These are phyloP conservation scores for Bombardia bombarda DNA, from an alignment of 495 filamentous ascomycete genomes.

Conservation along the genomic window DNA sequence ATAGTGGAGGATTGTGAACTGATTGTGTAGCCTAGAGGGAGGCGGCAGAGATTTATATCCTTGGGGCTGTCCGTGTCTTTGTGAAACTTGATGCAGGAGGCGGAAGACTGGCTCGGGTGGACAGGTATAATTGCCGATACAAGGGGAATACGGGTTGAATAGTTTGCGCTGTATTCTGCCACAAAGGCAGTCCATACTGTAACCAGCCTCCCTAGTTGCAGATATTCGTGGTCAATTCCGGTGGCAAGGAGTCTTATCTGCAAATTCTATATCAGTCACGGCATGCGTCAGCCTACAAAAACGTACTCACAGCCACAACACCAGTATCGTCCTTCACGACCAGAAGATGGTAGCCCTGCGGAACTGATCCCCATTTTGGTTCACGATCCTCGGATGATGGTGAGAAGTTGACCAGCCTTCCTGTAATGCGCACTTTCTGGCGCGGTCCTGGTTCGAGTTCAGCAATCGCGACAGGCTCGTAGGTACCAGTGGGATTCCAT, in stretches of 20 bases:
- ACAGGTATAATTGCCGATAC: slow-evolving; percentile 11
- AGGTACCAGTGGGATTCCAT: slow-evolving; percentile 50
- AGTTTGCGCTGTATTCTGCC: slow-evolving; percentile 9
- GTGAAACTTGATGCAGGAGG: slow-evolving; percentile 43
- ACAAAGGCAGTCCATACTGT: slow-evolving; percentile 36
- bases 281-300: background rate
- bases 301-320: slow-evolving; percentile 39
- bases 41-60: slow-evolving; percentile 32
- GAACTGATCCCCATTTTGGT: slow-evolving; percentile 16
- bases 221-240: slow-evolving; percentile 18
- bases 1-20: slow-evolving; percentile 19
- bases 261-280: background rate
- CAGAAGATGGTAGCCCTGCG: slow-evolving; percentile 43
- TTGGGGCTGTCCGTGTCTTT: slow-evolving; percentile 27
- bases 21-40: slow-evolving; percentile 34
- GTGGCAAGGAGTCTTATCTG: slow-evolving; percentile 38
- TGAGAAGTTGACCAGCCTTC: slow-evolving; percentile 52
- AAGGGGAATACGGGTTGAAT: background rate
- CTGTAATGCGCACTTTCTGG: slow-evolving; percentile 45
- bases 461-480: slow-evolving; percentile 42
- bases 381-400: slow-evolving; percentile 28
- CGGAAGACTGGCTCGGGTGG: slow-evolving; percentile 20
- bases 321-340: slow-evolving; percentile 52
- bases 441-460: slow-evolving; percentile 43
- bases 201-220: slow-evolving; percentile 32